Evolutionary conservation across 2,329 filamentous ascomycete species (phyloP).

Genomic region (Cryphonectria japonica): DNA sequence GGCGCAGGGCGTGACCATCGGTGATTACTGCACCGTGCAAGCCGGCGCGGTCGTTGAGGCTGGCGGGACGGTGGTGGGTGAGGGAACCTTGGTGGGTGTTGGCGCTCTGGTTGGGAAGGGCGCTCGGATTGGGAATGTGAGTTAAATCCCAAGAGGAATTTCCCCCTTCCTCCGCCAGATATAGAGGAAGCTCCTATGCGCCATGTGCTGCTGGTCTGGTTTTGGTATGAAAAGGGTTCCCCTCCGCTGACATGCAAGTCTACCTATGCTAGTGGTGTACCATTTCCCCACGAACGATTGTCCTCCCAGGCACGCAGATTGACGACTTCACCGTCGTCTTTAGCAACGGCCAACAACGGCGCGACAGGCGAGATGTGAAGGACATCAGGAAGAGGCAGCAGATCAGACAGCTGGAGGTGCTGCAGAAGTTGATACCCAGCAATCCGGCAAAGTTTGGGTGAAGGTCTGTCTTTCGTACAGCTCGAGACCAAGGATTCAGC

Average conservation of each 20-base stretch:
- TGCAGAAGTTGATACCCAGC: slow-evolving; percentile 68
- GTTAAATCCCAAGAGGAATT: slow-evolving; percentile 23
- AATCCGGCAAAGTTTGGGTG: slow-evolving; percentile 58
- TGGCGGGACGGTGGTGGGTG: slow-evolving; percentile 64
- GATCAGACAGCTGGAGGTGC: slow-evolving; percentile 68
- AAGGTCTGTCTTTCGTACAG: slow-evolving; percentile 7
- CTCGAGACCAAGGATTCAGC: neutral
- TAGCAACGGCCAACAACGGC: slow-evolving; percentile 62
- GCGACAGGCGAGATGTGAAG: slow-evolving; percentile 63
- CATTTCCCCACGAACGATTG: slow-evolving; percentile 65
- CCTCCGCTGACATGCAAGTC: slow-evolving; percentile 31
- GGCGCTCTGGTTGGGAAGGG: slow-evolving; percentile 63
- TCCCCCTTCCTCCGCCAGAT: neutral
- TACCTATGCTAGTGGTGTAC: slow-evolving; percentile 55
- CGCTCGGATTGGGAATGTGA: slow-evolving; percentile 65
- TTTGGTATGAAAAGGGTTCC: slow-evolving; percentile 30
- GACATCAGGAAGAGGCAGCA: slow-evolving; percentile 67
- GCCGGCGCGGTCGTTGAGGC: slow-evolving; percentile 64
- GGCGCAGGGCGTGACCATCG: slow-evolving; percentile 52
- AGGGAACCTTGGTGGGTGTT: slow-evolving; percentile 63
- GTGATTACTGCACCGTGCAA: slow-evolving; percentile 66
- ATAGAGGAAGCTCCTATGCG: slow-evolving; percentile 9
- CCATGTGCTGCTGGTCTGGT: neutral
- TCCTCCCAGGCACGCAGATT: slow-evolving; percentile 61
- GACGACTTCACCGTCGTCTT: slow-evolving; percentile 73